Evolutionary conservation across 2,329 filamentous ascomycete species (phyloP).

Genomic region (Ceratocystis papillata): DNA sequence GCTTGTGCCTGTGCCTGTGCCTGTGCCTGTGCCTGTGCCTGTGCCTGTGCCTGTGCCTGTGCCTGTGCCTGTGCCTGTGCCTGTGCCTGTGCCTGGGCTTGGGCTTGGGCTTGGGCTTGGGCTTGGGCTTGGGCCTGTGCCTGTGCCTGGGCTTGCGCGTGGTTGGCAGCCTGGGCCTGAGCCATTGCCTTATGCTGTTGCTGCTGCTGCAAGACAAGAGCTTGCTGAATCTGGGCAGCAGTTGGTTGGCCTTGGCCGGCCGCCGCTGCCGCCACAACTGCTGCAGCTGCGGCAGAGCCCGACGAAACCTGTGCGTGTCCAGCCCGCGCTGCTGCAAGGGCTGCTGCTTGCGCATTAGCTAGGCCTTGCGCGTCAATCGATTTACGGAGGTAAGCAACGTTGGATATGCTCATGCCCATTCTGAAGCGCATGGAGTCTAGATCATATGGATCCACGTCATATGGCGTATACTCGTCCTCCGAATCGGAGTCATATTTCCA

Average conservation of each 20-base stretch:
- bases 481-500: constrained; percentile 84
- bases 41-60: neutral
- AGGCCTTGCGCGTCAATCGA: constrained; percentile 28
- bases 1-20: constrained; percentile 27
- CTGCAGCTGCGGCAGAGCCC: constrained; percentile 25
- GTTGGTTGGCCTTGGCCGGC: constrained; percentile 8
- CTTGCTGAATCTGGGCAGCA: constrained; percentile 24
- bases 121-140: constrained; percentile 28
- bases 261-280: constrained; percentile 27
- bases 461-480: constrained; percentile 74
- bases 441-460: constrained; percentile 63
- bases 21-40: constrained; percentile 26
- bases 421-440: constrained; percentile 50
- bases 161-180: constrained; percentile 27
- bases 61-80: neutral
- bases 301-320: constrained; percentile 25
- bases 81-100: constrained; percentile 25
- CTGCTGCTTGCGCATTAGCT: constrained; percentile 25
- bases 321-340: constrained; percentile 23
- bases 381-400: constrained; percentile 21
- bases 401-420: constrained; percentile 26
- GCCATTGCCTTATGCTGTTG: constrained; percentile 25
- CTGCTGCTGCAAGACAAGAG: constrained; percentile 25
- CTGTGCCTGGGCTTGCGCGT: constrained; percentile 25
- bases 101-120: constrained; percentile 21